Conservation (phyloP, 2,329 filamentous ascomycete genomes). For the Pyrenochaeta sp. region DNA sequence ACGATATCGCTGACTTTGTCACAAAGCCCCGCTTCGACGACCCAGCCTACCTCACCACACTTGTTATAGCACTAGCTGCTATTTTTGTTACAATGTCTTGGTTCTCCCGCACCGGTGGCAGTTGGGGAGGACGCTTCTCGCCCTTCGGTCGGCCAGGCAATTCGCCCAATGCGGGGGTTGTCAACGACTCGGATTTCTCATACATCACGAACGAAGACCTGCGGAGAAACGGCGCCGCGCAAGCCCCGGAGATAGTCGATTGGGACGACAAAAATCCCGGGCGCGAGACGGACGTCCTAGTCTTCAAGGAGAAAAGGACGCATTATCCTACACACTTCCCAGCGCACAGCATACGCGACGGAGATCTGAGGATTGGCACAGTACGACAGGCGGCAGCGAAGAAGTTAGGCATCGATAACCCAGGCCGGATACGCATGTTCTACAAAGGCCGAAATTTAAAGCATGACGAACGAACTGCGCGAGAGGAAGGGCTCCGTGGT, state of each 20-base stretch:
- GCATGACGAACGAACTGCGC: slow-evolving; percentile 65
- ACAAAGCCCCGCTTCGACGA: slow-evolving; percentile 44
- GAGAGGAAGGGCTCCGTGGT: slow-evolving; percentile 65
- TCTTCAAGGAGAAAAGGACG: slow-evolving; percentile 73
- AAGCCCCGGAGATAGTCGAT: slow-evolving; percentile 48
- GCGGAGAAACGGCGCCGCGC: slow-evolving; percentile 54
- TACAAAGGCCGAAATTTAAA: slow-evolving; percentile 78
- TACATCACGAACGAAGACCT: slow-evolving; percentile 85
- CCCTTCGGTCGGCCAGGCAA: slow-evolving; percentile 57
- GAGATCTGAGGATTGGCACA: slow-evolving; percentile 72
- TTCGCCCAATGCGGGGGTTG: slow-evolving; percentile 57
- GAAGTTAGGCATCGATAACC: slow-evolving; percentile 69
- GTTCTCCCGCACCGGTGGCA: slow-evolving; percentile 55
- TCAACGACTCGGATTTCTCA: slow-evolving; percentile 79
- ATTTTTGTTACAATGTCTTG: slow-evolving; percentile 57
- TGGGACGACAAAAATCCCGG: slow-evolving; percentile 51
- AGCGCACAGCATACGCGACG: slow-evolving; percentile 77
- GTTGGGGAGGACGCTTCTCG: slow-evolving; percentile 57
- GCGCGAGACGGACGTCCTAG: slow-evolving; percentile 73
- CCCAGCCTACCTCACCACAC: slow-evolving; percentile 41
- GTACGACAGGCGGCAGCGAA: slow-evolving; percentile 73
- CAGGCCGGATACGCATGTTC: slow-evolving; percentile 69
- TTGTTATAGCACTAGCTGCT: slow-evolving; percentile 48
- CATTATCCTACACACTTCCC: slow-evolving; percentile 77
- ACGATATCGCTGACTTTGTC: slow-evolving; percentile 36